A percentile compares a stretch with the other conserved stretches of the same genome.
phyloP scores from a whole-genome alignment of 148 eudicot species.

The Fagopyrum homotropicum region DNA sequence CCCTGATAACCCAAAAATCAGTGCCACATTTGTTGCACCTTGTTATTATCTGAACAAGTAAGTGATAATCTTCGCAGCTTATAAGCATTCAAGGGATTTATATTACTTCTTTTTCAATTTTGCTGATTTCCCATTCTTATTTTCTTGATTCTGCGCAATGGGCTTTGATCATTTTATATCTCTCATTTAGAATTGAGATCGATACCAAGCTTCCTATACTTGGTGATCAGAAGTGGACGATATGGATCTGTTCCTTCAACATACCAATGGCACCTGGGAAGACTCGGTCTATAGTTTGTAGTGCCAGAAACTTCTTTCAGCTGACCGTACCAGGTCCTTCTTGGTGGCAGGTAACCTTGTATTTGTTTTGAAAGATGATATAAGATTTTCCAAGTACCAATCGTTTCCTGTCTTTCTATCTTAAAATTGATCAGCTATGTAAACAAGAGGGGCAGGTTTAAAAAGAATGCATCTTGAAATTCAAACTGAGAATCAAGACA shows the following conservation, averaged over 20 bases:
- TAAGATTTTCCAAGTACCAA: neutral
- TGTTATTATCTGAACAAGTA: slow-evolving; percentile 87
- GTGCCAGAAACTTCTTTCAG: slow-evolving; percentile 97
- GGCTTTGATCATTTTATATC: neutral
- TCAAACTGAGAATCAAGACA: neutral
- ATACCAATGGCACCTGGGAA: slow-evolving; percentile 99
- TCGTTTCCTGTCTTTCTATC: neutral
- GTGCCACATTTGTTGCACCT: slow-evolving; percentile 82
- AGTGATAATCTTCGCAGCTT: slow-evolving; percentile 19
- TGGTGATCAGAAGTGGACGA: slow-evolving; percentile 95
- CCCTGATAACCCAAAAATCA: slow-evolving; percentile 74
- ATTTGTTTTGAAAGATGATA: neutral
- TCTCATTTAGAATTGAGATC: slow-evolving; percentile 60
- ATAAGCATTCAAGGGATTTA: neutral
- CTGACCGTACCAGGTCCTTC: slow-evolving; percentile 88
- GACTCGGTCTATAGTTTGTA: slow-evolving; percentile 98
- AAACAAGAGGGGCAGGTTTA: too few relatives aligned
- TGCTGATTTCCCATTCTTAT: neutral
- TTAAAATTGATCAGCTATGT: neutral
- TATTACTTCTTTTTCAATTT: neutral
- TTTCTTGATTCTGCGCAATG: neutral
- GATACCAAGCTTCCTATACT: slow-evolving; percentile 82
- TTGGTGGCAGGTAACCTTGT: slow-evolving; percentile 89
- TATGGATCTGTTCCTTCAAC: slow-evolving; percentile 99
- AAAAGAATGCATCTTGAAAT: too few relatives aligned